Conservation (phyloP, 805 yeast species). For the Saturnispora zaruensis region DNA sequence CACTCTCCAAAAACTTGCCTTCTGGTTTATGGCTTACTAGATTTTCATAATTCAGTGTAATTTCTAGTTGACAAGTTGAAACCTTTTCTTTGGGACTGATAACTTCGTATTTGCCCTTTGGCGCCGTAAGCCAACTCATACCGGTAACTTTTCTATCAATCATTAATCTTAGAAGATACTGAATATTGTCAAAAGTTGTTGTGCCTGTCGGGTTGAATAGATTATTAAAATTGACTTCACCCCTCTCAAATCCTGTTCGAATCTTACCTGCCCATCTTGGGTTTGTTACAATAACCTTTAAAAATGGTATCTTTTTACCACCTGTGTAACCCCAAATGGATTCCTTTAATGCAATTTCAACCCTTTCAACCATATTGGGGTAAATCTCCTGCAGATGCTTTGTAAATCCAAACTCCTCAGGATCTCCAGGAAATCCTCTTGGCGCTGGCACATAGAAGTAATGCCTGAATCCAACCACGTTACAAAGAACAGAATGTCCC, state of each 20-base stretch:
- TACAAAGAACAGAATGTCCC: conserved; percentile 86
- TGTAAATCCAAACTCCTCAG: conserved; percentile 33
- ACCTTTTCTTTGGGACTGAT: conserved; percentile 32
- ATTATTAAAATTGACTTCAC: conserved; percentile 58
- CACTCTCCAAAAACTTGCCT: conserved; percentile 88
- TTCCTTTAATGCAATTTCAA: conserved; percentile 66
- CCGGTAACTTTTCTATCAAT: conserved; percentile 89
- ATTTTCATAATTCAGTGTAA: conserved; percentile 57
- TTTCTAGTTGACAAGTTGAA: conserved; percentile 83
- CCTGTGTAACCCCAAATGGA: conserved; percentile 93
- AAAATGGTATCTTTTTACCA: conserved; percentile 65
- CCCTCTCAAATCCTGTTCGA: conserved; percentile 77
- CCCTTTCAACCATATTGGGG: conserved; percentile 45
- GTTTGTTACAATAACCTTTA: conserved; percentile 61
- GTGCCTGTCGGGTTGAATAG: conserved; percentile 51
- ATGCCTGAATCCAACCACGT: conserved; percentile 80
- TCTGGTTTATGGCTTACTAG: conserved; percentile 78
- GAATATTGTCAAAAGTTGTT: conserved; percentile 83
- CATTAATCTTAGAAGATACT: conserved; percentile 79
- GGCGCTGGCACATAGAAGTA: conserved; percentile 93
- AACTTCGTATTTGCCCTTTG: conserved; percentile 56
- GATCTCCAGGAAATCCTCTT: conserved; percentile 53
- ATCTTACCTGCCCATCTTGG: conserved; percentile 59
- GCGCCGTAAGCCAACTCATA: conserved; percentile 95
- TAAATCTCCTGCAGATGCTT: conserved; percentile 40